These are phyloP conservation scores for Cadophora sp. DNA, from an alignment of 2,329 filamentous ascomycete genomes.

Conservation along the genomic window DNA sequence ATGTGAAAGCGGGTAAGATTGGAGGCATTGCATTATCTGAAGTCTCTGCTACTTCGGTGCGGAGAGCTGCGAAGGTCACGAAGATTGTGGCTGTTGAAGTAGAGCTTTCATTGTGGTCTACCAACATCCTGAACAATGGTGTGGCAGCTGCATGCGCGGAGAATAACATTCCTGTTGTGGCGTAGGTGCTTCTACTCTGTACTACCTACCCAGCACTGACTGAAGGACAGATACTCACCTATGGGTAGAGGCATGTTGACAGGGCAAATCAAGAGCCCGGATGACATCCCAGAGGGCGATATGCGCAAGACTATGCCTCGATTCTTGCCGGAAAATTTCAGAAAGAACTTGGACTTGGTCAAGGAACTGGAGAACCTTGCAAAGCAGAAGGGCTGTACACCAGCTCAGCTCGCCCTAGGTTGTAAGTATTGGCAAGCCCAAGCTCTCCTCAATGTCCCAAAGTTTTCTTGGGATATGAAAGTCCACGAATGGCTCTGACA, in stretches of 20 bases:
- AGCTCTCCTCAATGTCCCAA: neutral
- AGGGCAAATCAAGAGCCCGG: slow-evolving; percentile 54
- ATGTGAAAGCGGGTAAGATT: slow-evolving; percentile 52
- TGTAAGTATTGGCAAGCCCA: slow-evolving; percentile 44
- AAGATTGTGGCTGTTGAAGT: slow-evolving; percentile 55
- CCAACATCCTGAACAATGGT: slow-evolving; percentile 47
- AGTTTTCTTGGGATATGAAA: neutral
- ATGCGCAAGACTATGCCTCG: slow-evolving; percentile 64
- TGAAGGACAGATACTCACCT: slow-evolving; percentile 63
- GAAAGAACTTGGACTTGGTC: slow-evolving; percentile 68
- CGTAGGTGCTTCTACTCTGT: slow-evolving; percentile 43
- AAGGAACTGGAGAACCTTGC: slow-evolving; percentile 63
- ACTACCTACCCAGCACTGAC: slow-evolving; percentile 24
- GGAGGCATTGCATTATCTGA: slow-evolving; percentile 53
- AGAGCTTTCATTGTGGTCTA: slow-evolving; percentile 51
- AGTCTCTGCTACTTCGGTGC: slow-evolving; percentile 50
- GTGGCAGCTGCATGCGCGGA: slow-evolving; percentile 60
- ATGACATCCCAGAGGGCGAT: slow-evolving; percentile 63
- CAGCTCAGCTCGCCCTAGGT: slow-evolving; percentile 69
- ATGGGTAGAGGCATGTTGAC: slow-evolving; percentile 67
- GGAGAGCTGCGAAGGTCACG: slow-evolving; percentile 47
- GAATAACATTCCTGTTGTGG: slow-evolving; percentile 71
- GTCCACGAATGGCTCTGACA: neutral
- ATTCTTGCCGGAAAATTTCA: slow-evolving; percentile 68
- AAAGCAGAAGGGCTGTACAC: slow-evolving; percentile 62